These are phyloP conservation scores for Curvularia eragrostidis DNA, from an alignment of 2,329 filamentous ascomycete genomes.

Conservation along the genomic window DNA sequence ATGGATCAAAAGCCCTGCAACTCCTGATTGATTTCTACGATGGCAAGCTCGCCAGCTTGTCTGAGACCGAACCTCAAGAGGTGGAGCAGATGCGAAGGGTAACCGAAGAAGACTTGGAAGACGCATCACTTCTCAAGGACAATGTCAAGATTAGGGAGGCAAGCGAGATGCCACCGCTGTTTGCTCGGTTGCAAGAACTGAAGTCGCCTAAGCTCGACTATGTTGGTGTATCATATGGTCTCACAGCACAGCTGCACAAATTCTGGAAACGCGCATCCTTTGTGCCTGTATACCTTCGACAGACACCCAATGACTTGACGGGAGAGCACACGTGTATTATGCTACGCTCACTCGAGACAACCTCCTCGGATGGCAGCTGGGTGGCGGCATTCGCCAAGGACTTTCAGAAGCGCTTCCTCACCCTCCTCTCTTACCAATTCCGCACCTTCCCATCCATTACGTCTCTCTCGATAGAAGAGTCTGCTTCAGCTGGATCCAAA, in stretches of 20 bases:
- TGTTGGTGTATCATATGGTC: slow-evolving; percentile 91
- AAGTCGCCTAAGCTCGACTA: slow-evolving; percentile 85
- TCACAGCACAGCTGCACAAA: slow-evolving; percentile 85
- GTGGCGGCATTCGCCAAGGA: slow-evolving; percentile 89
- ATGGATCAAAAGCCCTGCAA: slow-evolving; percentile 86
- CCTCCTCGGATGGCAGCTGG: slow-evolving; percentile 73
- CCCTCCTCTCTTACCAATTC: slow-evolving; percentile 92
- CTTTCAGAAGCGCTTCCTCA: slow-evolving; percentile 92
- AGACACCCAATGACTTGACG: slow-evolving; percentile 94
- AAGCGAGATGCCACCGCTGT: slow-evolving; percentile 89
- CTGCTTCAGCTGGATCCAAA: slow-evolving; percentile 74
- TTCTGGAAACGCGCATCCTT: slow-evolving; percentile 95
- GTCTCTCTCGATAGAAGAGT: slow-evolving; percentile 87
- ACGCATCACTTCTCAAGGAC: slow-evolving; percentile 79
- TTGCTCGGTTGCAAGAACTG: slow-evolving; percentile 84
- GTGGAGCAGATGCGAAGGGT: slow-evolving; percentile 73
- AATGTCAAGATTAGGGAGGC: slow-evolving; percentile 91
- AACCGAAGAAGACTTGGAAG: slow-evolving; percentile 81
- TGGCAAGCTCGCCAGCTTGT: slow-evolving; percentile 85
- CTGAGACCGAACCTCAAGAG: slow-evolving; percentile 69
- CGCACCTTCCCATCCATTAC: slow-evolving; percentile 77
- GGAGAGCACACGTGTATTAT: slow-evolving; percentile 98
- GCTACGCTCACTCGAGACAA: slow-evolving; percentile 75
- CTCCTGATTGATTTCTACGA: slow-evolving; percentile 93
- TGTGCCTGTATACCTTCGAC: slow-evolving; percentile 88